phyloP scores from a whole-genome alignment of 1,139 yeast genomes.

The Suhomyces bolitotheri region DNA sequence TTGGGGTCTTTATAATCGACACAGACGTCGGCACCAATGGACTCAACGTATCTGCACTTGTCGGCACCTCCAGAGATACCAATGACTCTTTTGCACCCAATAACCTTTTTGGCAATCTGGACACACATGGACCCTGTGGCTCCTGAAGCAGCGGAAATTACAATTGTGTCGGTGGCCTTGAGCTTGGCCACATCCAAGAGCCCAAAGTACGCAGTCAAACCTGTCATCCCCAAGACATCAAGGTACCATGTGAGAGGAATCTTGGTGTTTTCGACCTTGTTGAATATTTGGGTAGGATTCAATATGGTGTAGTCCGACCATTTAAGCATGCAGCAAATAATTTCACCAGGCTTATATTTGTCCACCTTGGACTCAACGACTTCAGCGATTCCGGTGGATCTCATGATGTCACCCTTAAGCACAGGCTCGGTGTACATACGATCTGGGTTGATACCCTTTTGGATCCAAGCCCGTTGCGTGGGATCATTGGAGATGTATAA shows the following conservation, averaged over 20 bases:
- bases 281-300: conserved; percentile 8
- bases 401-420: conserved; percentile 48
- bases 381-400: conserved; percentile 41
- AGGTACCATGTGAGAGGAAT: conserved; percentile 36
- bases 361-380: conserved; percentile 14
- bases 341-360: conserved; percentile 13
- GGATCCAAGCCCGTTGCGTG: conserved; percentile 64
- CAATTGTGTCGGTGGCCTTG: conserved; percentile 27
- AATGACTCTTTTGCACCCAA: conserved; percentile 30
- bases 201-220: conserved; percentile 34
- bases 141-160: conserved; percentile 36
- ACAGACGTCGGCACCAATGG: conserved; percentile 35
- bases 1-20: conserved; percentile 55
- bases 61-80: conserved; percentile 34
- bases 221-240: conserved; percentile 41
- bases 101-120: conserved; percentile 31
- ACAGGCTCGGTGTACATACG: conserved; percentile 51
- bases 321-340: conserved; percentile 13
- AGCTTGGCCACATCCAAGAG: conserved; percentile 26
- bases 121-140: conserved; percentile 36
- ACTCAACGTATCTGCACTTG: conserved; percentile 31
- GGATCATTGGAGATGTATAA: conserved; percentile 65
- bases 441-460: conserved; percentile 38
- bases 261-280: conserved; percentile 12
- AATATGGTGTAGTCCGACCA: conserved; percentile 18